These are phyloP conservation scores for Triadica sebifera DNA, from an alignment of 345 rosid species.

Conservation along the genomic window DNA sequence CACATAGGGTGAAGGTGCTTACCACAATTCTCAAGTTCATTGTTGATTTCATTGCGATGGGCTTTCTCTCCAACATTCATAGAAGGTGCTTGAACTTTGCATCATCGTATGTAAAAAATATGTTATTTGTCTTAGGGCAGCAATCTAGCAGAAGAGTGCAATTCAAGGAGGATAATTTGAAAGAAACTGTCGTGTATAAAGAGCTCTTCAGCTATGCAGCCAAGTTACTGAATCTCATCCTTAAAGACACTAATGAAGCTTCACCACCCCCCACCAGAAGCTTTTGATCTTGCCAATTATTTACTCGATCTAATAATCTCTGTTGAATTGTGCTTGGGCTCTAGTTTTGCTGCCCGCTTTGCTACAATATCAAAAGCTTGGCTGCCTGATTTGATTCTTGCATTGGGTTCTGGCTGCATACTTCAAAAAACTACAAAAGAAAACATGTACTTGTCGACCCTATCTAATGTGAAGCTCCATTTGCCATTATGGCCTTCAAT, in stretches of 20 bases:
- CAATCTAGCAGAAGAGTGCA: conserved; percentile 38
- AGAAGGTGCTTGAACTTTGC: conserved; percentile 54
- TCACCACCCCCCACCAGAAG: conserved; percentile 51
- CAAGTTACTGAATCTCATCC: conserved; percentile 63
- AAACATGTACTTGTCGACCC: conserved; percentile 27
- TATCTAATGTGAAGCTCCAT: conserved; percentile 40
- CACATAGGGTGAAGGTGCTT: conserved; percentile 54
- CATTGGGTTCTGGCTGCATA: conserved; percentile 56
- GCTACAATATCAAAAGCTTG: conserved; percentile 60
- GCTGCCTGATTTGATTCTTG: conserved; percentile 87
- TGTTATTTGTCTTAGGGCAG: conserved; percentile 38
- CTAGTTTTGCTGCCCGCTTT: conserved; percentile 50
- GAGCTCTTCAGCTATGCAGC: conserved; percentile 75
- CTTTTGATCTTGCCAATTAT: conserved; percentile 53
- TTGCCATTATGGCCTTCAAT: conserved; percentile 65
- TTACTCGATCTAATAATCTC: conserved; percentile 54
- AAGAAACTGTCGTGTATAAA: conserved; percentile 56
- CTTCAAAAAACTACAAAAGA: conserved; percentile 37
- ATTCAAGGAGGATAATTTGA: conserved; percentile 49
- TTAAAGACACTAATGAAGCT: conserved; percentile 42
- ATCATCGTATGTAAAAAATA: conserved; percentile 46
- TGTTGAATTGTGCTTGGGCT: conserved; percentile 49
- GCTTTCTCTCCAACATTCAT: conserved; percentile 39
- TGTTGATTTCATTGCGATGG: conserved; percentile 58
- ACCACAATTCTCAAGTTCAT: conserved; percentile 67